Evolutionary conservation across 257 asterid genomes (phyloP), one percentile per base, ranked within the genome.

Genomic region (Salvia miltiorrhiza): DNA sequence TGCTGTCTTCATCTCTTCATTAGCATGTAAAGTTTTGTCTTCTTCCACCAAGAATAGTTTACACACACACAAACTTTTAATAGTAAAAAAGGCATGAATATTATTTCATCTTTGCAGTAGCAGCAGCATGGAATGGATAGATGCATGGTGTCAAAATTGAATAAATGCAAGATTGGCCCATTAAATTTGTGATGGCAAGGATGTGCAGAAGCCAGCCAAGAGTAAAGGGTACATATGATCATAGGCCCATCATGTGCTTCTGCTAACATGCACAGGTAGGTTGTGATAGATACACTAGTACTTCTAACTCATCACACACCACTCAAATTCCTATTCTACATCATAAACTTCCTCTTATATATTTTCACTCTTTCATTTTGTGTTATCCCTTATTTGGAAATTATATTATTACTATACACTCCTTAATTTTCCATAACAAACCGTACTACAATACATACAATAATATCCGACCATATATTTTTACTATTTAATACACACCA

Each of bases 211-310:
- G 84, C 76, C 84, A 82, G 87, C 80, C 16, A 76, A 82, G 77
- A 67, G 48, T 54, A 70, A 70, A 70, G 73, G 81, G 86, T 76
- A 70, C 84, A 73, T 76, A 58, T 53, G 72, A 77, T 68, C 16
- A 53, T 73, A 74, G 81, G 81, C 81, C 87, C 87, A 77, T 83
- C 87, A 80, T 78, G 85, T 79, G 82, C 83, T 72, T 77, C 76
- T 77, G 75, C 40, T 79, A 82, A 82, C 74, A 77, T 82, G 78
- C 79, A 74, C 82, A 77, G 78, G 71, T 79, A 59, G 78, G 82
- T 63, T 71, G 14, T 76, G 84, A 79, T 79, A 75, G 79, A 70
- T 77, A 74, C 82, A 65, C 73, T 62, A 47, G 76, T 47, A 59
- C 72, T 76, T 21, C 3, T 1, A 58, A 21, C 26, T 60, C 60